Base-by-base conservation (phyloP, 495 filamentous ascomycete species). In the Neurospora cerealis region DNA sequence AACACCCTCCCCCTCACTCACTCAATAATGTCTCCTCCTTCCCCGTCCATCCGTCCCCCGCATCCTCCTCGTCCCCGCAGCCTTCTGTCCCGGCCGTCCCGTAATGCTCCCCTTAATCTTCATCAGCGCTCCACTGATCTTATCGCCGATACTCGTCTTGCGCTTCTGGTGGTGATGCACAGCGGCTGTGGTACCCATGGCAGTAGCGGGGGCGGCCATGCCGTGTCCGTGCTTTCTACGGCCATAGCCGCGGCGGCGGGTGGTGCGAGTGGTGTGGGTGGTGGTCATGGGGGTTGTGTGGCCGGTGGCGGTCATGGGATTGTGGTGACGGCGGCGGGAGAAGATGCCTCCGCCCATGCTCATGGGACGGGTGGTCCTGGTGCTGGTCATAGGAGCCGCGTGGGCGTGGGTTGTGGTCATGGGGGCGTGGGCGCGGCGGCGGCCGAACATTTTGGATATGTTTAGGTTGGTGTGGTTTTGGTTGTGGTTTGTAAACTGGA, bases 31-130 rank as follows among this genome's bases (percentile, higher is more conserved):
- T 2, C 74, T 36, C n/a, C 75, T 75, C 15, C 69, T 21, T 10
- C 87, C 86, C 7, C 89, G 85, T 17, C 91, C 91, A 80, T 93
- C 91, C 41, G 91, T 92, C 17, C 91, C 91, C 75, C 89, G 86
- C 90, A 93, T 92, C 21, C 91, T 82, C 41, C 90, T 84, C 34
- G 91, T 91, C 13, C 91, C 91, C 70, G 91, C 91, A 80, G 90
- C 91, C 87, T 91, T 93, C 71, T 89, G 77, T 7, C 88, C 91
- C 2, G 91, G 89, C 10, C 89, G 83, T 24, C 84, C 75, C 0
- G 89, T 92, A 69, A 93, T 77, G 24, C 83, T 85, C 4, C 91
- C 91, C 79, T 88, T 89, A 70, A 93, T 76, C 81, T 84, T 90
- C 82, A 92, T 78, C 78, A 93, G 81, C 0, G 91, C 91, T 7